Percentiles rank a stretch among this genome's conserved stretches.
phyloP scores from a whole-genome alignment of 176 grass and related monocot genomes.

The Musa itinerans region DNA sequence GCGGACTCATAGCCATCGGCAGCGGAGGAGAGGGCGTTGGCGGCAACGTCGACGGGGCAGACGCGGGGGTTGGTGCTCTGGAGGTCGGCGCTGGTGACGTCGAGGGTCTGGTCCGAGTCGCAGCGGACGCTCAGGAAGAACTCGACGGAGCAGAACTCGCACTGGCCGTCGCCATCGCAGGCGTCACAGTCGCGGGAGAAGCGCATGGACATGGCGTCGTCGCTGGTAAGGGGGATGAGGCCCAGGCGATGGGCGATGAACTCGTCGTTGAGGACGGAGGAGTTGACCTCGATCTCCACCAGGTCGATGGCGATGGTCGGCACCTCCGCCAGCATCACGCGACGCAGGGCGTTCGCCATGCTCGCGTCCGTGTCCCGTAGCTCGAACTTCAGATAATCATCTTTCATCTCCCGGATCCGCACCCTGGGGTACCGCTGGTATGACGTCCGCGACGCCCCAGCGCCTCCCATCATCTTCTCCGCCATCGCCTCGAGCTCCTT shows the following conservation, averaged over 20 bases:
- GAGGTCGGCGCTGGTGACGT: constrained; percentile 81
- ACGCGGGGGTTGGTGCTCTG: constrained; percentile 53
- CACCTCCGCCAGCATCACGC: constrained; percentile 92
- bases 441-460: constrained; percentile 6
- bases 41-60: constrained; percentile 47
- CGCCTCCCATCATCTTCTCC: not conserved
- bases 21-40: constrained; percentile 38
- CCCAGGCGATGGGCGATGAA: constrained; percentile 89
- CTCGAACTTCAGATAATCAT: constrained; percentile 78
- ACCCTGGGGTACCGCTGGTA: constrained; percentile 80
- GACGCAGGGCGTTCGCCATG: constrained; percentile 83
- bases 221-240: constrained; percentile 87
- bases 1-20: constrained; percentile 28
- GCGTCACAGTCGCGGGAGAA: constrained; percentile 94
- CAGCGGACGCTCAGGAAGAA: constrained; percentile 66
- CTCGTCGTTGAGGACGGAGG: constrained; percentile 96
- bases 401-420: constrained; percentile 60
- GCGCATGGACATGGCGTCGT: constrained; percentile 78
- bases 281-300: constrained; percentile 84
- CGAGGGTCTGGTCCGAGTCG: constrained; percentile 77
- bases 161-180: constrained; percentile 75
- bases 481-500: constrained; percentile 13
- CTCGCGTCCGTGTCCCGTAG: constrained; percentile 79
- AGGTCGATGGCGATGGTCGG: constrained; percentile 84
- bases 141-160: constrained; percentile 90